Evolutionary conservation across 345 rosid species (phyloP), one percentile per base, ranked within the genome.

Genomic region (Citrus maxima): DNA sequence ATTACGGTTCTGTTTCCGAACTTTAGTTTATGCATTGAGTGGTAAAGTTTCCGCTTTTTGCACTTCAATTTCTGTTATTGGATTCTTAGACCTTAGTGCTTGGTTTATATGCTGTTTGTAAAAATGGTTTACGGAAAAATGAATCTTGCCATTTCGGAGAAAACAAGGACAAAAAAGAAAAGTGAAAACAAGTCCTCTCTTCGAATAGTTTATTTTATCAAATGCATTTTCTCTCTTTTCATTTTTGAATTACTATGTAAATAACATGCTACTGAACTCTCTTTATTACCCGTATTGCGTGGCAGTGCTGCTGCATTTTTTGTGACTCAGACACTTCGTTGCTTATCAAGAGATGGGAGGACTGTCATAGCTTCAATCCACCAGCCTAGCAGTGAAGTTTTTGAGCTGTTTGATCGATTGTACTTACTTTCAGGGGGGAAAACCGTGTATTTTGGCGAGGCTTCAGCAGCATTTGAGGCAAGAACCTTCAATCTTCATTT

Each of bases 221-320:
- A 42, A 32, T 3, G 40, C 14, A 18, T 32, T 30, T 14, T 9
- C 38, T 21, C 24, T 18, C 4, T n/a, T 67, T 34, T 67, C 24
- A 14, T 18, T 27, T 70, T 49, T 46, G 7, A 4, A 24, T 6
- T 7, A 51, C 35, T 14, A 6, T 51, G 21, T 28, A 32, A n/a
- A 34, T 22, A 65, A 65, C 37, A 66, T 22, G 13, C 10, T 30
- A 30, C 19, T 32, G 4, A 30, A 40, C 4, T 37, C 32, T 7
- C 19, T 42, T 42, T 13, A 27, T 42, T 4, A 25, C 21, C 35
- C 40, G 10, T 12, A 18, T 55, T 60, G 2, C 67, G 10, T 82
- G 77, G 83, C 87, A 95, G 99, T 81, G 99, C 99, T 54, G 92
- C 99, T 2, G 99, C 99, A 27, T 95, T 95, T 87, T 95, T 95